These are phyloP conservation scores for Gonapodya sp. DNA, from an alignment of 192 early-diverging fungal species.

Conservation along the genomic window DNA sequence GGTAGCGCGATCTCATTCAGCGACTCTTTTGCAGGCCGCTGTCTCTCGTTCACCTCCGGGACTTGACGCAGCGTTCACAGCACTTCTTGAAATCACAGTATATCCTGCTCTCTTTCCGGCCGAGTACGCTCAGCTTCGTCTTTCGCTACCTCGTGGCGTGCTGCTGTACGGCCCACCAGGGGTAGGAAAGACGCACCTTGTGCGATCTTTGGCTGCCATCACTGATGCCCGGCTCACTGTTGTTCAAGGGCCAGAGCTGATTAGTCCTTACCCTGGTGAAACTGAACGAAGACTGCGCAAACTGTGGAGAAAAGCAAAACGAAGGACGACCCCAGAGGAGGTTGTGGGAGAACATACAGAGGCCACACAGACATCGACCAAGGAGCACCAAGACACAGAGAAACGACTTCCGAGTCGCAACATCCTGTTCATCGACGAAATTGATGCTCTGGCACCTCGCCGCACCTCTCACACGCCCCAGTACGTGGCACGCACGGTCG, in stretches of 20 bases:
- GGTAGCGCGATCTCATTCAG: background rate
- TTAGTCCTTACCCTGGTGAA: constrained; percentile 86
- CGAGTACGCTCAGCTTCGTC: background rate
- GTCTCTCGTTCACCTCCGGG: background rate
- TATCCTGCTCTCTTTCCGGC: background rate
- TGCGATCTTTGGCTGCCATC: constrained; percentile 56
- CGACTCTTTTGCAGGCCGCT: background rate
- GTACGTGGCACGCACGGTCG: constrained; percentile 71
- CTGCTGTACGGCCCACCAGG: constrained; percentile 90
- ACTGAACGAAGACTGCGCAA: constrained; percentile 43
- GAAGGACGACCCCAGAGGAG: constrained; percentile 51
- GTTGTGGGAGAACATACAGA: background rate
- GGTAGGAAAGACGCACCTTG: constrained; percentile 87
- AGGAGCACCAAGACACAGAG: background rate
- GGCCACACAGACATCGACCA: background rate
- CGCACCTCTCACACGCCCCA: constrained; percentile 2
- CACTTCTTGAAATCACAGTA: background rate
- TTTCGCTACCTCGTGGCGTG: constrained; percentile 37
- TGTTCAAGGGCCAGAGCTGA: constrained; percentile 86
- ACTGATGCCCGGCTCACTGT: constrained; percentile 58
- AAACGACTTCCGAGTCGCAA: constrained; percentile 26
- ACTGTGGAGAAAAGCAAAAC: constrained; percentile 42
- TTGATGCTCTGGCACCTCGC: constrained; percentile 27
- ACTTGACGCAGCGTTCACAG: background rate
- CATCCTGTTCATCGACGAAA: constrained; percentile 95